A percentile compares a stretch with the other conserved stretches of the same genome.
phyloP scores from a whole-genome alignment of 305 asterid genomes.

The Fraxinus ornus region DNA sequence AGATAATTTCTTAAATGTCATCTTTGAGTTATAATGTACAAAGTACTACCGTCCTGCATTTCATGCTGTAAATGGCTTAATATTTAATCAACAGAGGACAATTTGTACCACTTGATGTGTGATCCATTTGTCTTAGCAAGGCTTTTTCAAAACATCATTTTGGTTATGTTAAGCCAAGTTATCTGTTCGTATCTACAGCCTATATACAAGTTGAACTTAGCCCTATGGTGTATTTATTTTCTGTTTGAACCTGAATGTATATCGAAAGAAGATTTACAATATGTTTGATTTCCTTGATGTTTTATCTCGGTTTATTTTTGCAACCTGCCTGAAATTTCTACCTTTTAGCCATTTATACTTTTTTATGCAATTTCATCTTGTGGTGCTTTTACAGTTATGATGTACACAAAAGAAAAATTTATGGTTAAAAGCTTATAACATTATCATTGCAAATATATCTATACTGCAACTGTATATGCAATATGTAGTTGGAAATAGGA shows the following conservation, averaged over 20 bases:
- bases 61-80: slow-evolving; percentile 20
- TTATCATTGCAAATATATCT: slow-evolving; percentile 35
- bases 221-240: background rate
- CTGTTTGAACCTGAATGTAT: background rate
- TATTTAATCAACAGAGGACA: slow-evolving; percentile 25
- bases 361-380: background rate
- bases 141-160: background rate
- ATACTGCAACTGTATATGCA: slow-evolving; percentile 32
- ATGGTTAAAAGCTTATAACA: slow-evolving; percentile 13
- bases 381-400: background rate
- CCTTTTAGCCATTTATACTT: background rate
- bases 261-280: background rate
- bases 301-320: background rate
- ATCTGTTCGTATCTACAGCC: background rate
- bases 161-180: background rate
- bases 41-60: slow-evolving; percentile 21
- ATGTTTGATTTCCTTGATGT: slow-evolving; percentile 26
- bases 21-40: slow-evolving; percentile 26
- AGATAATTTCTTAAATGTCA: background rate
- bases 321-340: background rate
- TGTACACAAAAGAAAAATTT: background rate
- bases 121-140: slow-evolving; percentile 28
- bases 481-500: slow-evolving; percentile 25
- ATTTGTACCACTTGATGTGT: slow-evolving; percentile 35
- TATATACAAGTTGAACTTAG: background rate